Conservation (phyloP, 495 filamentous ascomycete genomes). For the Penicillium bialowiezense region DNA sequence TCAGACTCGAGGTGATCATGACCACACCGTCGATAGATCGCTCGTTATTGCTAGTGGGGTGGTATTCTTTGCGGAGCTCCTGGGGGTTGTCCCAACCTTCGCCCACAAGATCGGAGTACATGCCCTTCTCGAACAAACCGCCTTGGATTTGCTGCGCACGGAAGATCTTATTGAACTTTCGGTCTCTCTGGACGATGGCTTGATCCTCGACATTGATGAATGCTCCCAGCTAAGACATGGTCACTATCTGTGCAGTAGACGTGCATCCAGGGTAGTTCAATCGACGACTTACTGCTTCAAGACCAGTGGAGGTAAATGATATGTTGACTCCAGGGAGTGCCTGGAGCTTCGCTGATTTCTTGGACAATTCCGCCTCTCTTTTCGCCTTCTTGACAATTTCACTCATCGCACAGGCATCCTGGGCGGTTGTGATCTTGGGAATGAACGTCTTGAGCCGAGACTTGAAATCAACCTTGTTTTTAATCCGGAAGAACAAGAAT, state of each 20-base stretch:
- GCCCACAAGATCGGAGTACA: constrained; percentile 5
- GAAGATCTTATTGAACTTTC: constrained; percentile 1
- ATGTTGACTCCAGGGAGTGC: constrained; percentile 9
- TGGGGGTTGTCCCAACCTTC: constrained; percentile 8
- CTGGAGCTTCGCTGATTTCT: not conserved
- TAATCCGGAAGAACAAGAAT: constrained; percentile 16
- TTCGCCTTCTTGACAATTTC: constrained; percentile 2
- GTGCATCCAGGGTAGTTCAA: too few species aligned
- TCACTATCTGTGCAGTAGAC: too few species aligned
- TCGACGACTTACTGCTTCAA: constrained; percentile 7
- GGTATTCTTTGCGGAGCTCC: constrained; percentile 1
- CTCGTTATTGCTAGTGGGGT: not conserved
- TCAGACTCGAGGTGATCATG: constrained; percentile 7
- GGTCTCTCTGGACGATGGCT: not conserved
- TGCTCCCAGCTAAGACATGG: not conserved
- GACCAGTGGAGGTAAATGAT: constrained; percentile 8
- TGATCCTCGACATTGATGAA: not conserved
- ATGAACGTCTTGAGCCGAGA: constrained; percentile 3
- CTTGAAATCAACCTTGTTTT: constrained; percentile 9
- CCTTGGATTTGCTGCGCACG: not conserved
- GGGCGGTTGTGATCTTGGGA: not conserved
- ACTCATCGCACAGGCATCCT: constrained; percentile 1
- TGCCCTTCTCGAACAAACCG: constrained; percentile 8
- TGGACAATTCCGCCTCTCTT: not conserved
- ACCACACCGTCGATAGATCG: constrained; percentile 10